Conservation (phyloP, 805 yeast species). For the Starmerella apis region DNA sequence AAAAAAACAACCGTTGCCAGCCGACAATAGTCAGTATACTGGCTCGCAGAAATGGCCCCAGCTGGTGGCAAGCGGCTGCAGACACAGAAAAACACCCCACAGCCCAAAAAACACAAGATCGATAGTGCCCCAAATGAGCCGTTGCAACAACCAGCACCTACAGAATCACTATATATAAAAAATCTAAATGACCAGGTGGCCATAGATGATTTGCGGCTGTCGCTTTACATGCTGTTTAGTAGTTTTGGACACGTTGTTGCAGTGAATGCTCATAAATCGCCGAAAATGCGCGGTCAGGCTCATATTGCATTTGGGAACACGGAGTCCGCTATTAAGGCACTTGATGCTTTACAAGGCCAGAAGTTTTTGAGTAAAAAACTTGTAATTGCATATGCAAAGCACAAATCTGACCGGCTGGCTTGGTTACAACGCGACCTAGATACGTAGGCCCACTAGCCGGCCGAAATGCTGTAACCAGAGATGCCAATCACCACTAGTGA, state of each 20-base stretch:
- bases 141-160: background rate
- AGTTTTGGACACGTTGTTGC: conserved; percentile 33
- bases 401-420: conserved; percentile 24
- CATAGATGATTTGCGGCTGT: conserved; percentile 29
- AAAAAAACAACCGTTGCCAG: no score
- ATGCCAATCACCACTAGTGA: conserved; percentile 20
- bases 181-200: conserved; percentile 34
- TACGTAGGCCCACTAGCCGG: conserved; percentile 28
- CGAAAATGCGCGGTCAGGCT: conserved; percentile 38
- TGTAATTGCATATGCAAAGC: conserved; percentile 28
- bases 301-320: conserved; percentile 31
- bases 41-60: background rate
- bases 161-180: conserved; percentile 32
- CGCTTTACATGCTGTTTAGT: conserved; percentile 34
- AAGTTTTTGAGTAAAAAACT: conserved; percentile 32
- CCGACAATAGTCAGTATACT: no score
- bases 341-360: conserved; percentile 28
- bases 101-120: background rate
- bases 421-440: conserved; percentile 12
- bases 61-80: conserved; percentile 2
- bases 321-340: conserved; percentile 30
- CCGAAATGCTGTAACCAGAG: conserved; percentile 29
- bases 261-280: conserved; percentile 32
- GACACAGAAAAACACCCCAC: background rate
- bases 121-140: no score